Base-by-base conservation (phyloP, 352 stramenopile species). In the Globisporangium canariense region DNA sequence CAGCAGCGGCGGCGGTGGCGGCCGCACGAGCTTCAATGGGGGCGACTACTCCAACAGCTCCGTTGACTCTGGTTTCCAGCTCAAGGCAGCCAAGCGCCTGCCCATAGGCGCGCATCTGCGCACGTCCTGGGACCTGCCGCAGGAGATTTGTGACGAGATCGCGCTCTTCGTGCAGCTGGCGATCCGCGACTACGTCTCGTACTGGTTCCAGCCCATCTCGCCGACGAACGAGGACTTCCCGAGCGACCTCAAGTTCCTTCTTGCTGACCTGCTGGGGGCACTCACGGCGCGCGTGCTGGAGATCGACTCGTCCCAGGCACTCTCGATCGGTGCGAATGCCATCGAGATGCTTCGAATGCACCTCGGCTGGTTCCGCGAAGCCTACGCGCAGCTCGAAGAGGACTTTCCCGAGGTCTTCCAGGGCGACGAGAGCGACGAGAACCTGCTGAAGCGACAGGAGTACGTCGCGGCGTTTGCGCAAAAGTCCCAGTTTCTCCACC, bases 281-380 rank as follows among this genome's bases (percentile, higher is more conserved):
- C 41, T 89, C 32, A 67, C 76, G 3, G 81, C 78, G 10, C 79
- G 81, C 11, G 58, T 91, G 25, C 65, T 90, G 50, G 79, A 89
- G 68, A 81, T 91, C 62, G 83, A 93, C 53, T 81, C 79, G 53
- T 79, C 78, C 13, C 78, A 87, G 61, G 85, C 83, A 25, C 70
- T 93, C 38, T 82, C 74, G 43, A 77, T 91, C 60, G 69, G 73
- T 9, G 75, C 85, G 45, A 88, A 85, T 65, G 74, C 69, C 52
- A 65, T 90, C 4, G 82, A 93, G 65, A 62, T 93, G 11, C 60
- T 91, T 63, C 79, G 79, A 13, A 60, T 93, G 52, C 85, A 93
- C 61, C 67, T 93, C 38, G 81, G 78, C 7, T 93, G 85, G 85
- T 93, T 93, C 68, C 76, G 85, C 18, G 85, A 93, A 66, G 74